Percentiles rank a stretch among this genome's conserved stretches.
Evolutionary conservation across 2,329 filamentous ascomycete species (phyloP).

Genomic region (Hypoxylon sp.): DNA sequence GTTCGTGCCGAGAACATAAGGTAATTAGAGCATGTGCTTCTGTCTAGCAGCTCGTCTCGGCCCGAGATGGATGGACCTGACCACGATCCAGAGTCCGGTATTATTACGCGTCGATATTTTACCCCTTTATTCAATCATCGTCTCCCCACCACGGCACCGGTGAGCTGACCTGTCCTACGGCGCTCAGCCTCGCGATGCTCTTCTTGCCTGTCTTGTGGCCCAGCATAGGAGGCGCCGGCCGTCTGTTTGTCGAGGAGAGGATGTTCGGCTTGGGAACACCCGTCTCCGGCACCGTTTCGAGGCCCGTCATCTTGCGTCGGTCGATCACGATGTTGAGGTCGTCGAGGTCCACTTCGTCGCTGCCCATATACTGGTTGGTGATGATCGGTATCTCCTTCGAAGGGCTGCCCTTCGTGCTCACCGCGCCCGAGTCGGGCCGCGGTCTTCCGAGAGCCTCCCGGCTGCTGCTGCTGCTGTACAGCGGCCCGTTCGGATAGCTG

Average conservation of each 20-base stretch:
- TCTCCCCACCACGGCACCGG: conserved; percentile 53
- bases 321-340: conserved; percentile 28
- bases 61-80: not conserved
- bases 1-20: conserved; percentile 15
- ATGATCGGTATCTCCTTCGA: conserved; percentile 12
- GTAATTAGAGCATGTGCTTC: conserved; percentile 2
- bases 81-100: not conserved
- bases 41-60: conserved; percentile 2
- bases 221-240: conserved; percentile 34
- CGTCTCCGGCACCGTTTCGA: conserved; percentile 20
- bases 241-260: conserved; percentile 32
- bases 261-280: conserved; percentile 51
- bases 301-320: conserved; percentile 11
- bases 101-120: not conserved
- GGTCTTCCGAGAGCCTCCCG: conserved; percentile 15
- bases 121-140: conserved; percentile 47
- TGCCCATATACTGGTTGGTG: conserved; percentile 34
- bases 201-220: conserved; percentile 42
- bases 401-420: conserved; percentile 25
- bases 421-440: conserved; percentile 34
- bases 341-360: conserved; percentile 34
- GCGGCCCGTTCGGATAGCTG: conserved; percentile 4
- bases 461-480: not conserved
- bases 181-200: conserved; percentile 54
- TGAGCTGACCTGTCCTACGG: conserved; percentile 47